Conservation (phyloP, 768 basidiomycete species). For the Nidula microcarpa region DNA sequence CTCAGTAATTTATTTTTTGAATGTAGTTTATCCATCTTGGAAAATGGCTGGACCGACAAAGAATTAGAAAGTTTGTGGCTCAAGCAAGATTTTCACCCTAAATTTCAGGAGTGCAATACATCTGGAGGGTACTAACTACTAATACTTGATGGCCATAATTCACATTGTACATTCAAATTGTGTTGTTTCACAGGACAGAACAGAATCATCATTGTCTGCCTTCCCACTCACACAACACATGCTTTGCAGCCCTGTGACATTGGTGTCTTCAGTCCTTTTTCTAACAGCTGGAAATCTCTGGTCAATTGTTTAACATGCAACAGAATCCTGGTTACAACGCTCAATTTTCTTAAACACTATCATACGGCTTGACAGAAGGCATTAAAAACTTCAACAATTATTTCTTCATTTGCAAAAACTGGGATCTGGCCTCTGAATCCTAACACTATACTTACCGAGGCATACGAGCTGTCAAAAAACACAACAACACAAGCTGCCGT, state of each 20-base stretch:
- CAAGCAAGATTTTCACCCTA: constrained; percentile 25
- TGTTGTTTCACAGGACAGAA: constrained; percentile 18
- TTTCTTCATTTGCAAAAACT: constrained; percentile 20
- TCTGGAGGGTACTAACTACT: constrained; percentile 21
- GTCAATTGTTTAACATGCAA: constrained; percentile 11
- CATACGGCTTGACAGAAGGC: constrained; percentile 12
- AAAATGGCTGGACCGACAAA: constrained; percentile 35
- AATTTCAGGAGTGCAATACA: constrained; percentile 9
- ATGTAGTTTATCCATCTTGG: constrained; percentile 24
- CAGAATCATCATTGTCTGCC: constrained; percentile 28
- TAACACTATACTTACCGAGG: constrained; percentile 10
- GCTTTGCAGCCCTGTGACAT: constrained; percentile 28
- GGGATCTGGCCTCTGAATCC: constrained; percentile 25
- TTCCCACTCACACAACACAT: constrained; percentile 33
- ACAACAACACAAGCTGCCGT: constrained; percentile 19
- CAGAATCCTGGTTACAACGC: constrained; percentile 19
- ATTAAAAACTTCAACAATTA: constrained; percentile 21
- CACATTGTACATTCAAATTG: constrained; percentile 29
- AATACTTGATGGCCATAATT: constrained; percentile 34
- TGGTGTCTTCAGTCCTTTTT: no score
- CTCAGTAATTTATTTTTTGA: no score
- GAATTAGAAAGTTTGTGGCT: constrained; percentile 29
- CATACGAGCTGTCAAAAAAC: constrained; percentile 19
- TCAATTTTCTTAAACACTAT: constrained; percentile 22
- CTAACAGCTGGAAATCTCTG: no score